Base-by-base conservation (phyloP, 1,284 basidiomycete genomes). In the Tetrapyrgos nigripes region DNA sequence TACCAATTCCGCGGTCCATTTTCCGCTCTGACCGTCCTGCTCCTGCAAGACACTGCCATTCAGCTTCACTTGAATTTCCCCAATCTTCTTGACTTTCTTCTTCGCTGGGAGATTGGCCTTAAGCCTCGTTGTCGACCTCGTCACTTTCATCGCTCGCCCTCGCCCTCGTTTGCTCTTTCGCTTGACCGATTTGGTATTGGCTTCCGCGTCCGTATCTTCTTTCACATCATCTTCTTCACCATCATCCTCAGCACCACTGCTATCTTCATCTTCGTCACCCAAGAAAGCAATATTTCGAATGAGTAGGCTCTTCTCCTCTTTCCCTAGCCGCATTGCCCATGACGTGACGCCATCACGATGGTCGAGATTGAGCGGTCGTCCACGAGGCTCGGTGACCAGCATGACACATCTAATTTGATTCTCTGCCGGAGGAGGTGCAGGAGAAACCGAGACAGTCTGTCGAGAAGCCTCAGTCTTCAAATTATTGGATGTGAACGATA, bases 341-440 rank as follows among this genome's bases (percentile, higher is more conserved):
- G 74, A 82, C 69, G 81, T 84, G 43, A 91, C 89, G 17, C 88
- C 87, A 55, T 89, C 86, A 45, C 76, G 76, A 59, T 83, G 73
- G 65, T 90, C 84, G 35, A 91, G 73, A 31, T 74, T 74, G 33
- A 92, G 71, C 21, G 76, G 74, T 45, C 91, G 79, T 26, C 83
- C 85, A 14, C 76, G 75, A 4, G 88, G 88, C 47, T 84, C 76
- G n/a, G 86, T 80, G 43, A 74, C 77, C 48, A 91, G 63, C 26
- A 73, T 75, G 24, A 88, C 77, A 31, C 77, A 79, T 60, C 80
- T 81, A 57, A 87, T 68, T 55, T 78, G 79, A 58, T 80, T 79
- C 55, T 71, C 76, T 13, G 76, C 74, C 63, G 74, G 17, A 73
- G 75, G 71, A 21, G 81, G 79, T 21, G 83, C 78, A 26, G 81